Evolutionary conservation across 352 stramenopile genomes (phyloP), one percentile per base, ranked within the genome.

Genomic region (Thraustochytrium sp.): DNA sequence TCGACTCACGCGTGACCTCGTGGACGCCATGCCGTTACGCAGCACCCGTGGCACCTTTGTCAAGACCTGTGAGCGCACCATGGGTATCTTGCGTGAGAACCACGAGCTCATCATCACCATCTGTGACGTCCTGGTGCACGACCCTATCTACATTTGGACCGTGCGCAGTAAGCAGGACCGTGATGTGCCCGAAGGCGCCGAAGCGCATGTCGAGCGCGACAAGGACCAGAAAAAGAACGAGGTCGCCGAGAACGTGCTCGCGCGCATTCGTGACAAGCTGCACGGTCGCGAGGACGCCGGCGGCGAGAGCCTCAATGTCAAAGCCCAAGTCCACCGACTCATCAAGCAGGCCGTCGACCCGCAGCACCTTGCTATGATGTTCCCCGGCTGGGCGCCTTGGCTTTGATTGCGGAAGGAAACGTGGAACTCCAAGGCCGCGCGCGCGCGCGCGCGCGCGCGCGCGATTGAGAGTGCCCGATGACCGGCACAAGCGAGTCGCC

Each of bases 101-200:
- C 90, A 90, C 42, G 90, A 92, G 36, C 93, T 94, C 4, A 88
- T 99, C 16, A 90, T 99, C 29, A 99, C 96, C 23, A 99, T 99
- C 85, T 89, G 99, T 16, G 96, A 98, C 77, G 97, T 99, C 34
- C 96, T 99, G 77, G 92, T 99, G 53, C 95, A 98, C 73, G 97
- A 99, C 85, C 97, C 97, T n/a, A 89, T 99, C 9, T 99, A 98
- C 88, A 94, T 94, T 54, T 99, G 97, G 97, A 98, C 91, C 23
- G 82, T 98, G 40, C 37, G 62, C 38, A 40, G 18, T 37, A 75
- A 75, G 31, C 26, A 63, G 13, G 54, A 8, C 8, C 8, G 54
- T 21, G 8, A 63, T 21, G 54, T 16, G 34, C 34, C 37, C n/a
- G 38, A n/a, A 11, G 18, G 4, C 48, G 44, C 8, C 16, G 36